Evolutionary conservation across 306 rosid genomes (phyloP), one percentile per base, ranked within the genome.

Genomic region (Glycine tomentella): DNA sequence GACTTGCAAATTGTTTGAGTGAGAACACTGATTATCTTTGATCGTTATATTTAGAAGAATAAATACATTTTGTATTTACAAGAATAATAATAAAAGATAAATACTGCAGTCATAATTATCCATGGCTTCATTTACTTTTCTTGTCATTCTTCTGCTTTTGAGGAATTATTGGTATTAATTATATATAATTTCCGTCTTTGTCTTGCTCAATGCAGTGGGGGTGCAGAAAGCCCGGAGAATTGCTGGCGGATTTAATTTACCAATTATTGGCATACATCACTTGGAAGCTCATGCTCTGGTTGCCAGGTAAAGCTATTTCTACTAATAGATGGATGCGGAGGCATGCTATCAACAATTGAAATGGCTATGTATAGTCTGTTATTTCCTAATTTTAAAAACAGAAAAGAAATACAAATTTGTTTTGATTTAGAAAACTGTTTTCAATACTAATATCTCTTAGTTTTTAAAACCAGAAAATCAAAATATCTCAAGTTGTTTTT

Each of bases 231-330:
- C 98, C 13, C 88, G 92, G 31, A 87, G 86, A 85, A 78, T 90
- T 83, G 92, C 98, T 10, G 88, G 97, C 57, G 70, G 77, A 57
- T 89, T 81, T 81, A 84, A 72, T 77, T 86, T 95, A 65, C 99
- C 99, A 34, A 89, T 95, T 52, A 57, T 93, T 83, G 98, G 98
- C 79, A 85, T 95, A 63, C 98, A 95, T 93, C 99, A 95, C 86
- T 93, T 93, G 98, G 99, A 95, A 77, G 99, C 98, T 82, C 97
- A 93, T 91, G 97, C 98, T 84, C 87, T 95, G n/a, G 97, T 95
- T 48, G 97, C 98, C 79, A 95, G 99, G 98, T 93, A 88, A 45
- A 68, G 9, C 80, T 53, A 14, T 58, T 76, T 65, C 36, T 25
- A 61, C 45, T 2, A 36, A 55, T 34, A 17, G 50, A 56, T 81